Percentiles rank a stretch among this genome's conserved stretches.
Evolutionary conservation across 352 stramenopile species (phyloP).

Genomic region (Globisporangium viniferum): DNA sequence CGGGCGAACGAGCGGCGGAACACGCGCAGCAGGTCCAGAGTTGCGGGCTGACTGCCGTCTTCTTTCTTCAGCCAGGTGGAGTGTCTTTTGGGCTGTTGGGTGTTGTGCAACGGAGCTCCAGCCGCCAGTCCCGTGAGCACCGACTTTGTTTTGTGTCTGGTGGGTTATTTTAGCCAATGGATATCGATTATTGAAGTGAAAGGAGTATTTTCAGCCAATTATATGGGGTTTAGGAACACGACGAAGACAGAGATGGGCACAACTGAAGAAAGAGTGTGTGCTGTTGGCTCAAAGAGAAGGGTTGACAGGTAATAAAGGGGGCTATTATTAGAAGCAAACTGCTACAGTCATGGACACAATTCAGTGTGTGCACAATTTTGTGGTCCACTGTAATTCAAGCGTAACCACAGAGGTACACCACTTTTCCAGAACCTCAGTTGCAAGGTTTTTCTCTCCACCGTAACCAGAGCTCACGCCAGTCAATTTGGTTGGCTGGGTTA

Average conservation of each 20-base stretch:
- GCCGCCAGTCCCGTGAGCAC: neutral
- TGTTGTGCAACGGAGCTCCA: constrained; percentile 1
- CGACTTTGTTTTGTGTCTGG: neutral
- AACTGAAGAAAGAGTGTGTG: neutral
- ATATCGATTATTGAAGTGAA: neutral
- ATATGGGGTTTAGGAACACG: neutral
- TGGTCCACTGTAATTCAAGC: neutral
- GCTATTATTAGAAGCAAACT: neutral
- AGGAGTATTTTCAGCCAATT: neutral
- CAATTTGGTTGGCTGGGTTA: constrained; percentile 15
- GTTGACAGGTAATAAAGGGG: neutral
- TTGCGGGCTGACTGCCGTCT: neutral
- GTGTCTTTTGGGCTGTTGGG: constrained; percentile 1
- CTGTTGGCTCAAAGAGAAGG: neutral
- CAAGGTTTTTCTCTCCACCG: neutral
- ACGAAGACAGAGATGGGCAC: neutral
- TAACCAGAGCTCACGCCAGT: neutral
- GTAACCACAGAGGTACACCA: neutral
- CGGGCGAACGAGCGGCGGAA: neutral
- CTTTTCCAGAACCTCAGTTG: neutral
- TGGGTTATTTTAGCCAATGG: neutral
- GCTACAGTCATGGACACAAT: neutral
- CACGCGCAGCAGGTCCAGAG: constrained; percentile 1
- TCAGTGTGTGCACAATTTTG: neutral
- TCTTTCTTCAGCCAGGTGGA: neutral